Evolutionary conservation across 495 filamentous ascomycete genomes (phyloP), one percentile per base, ranked within the genome.

Genomic region (Entonaema liquescens): DNA sequence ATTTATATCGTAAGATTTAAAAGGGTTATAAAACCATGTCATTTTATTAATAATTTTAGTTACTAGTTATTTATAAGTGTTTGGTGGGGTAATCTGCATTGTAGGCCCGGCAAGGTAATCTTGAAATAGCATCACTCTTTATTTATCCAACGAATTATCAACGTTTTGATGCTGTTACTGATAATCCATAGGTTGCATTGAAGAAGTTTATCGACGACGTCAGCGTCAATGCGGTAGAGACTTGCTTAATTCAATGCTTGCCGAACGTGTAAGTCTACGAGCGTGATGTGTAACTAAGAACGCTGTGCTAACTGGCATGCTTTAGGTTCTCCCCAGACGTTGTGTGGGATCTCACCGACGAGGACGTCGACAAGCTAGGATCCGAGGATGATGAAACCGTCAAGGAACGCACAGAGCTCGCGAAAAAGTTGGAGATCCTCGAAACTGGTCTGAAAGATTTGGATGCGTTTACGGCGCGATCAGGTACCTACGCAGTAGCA

Each of bases 161-260:
- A 47, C 42, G 8, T 52, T 29, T 31, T 36, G 9, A 36, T 1
- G 26, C 5, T 11, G 6, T 13, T 61, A 44, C 66, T 76, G 68
- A 69, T 56, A 12, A 0, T 47, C 21, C 19, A 50, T 56, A 88
- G 87, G 81, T 89, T 64, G 82, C 86, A 8, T 74, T 85, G 23
- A 77, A 82, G 36, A 83, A 78, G 2, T 89, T 90, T 74, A 79
- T 85, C 29, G 85, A 90, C 61, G 86, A 90, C 55, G 70, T 89
- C 28, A 80, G 83, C 33, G 82, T 79, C 1, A 77, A 85, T 28
- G 88, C 78, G 5, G 82, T 87, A 47, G 87, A 89, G 33, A 52
- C 61, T 1, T 73, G 70, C 28, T 52, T 73, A 13, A 69, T 73
- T 5, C 70, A 69, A 52, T 42, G 65, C 19, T 42, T 73, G n/a